Percentiles rank a stretch among this genome's conserved stretches.
Evolutionary conservation across 352 stramenopile species (phyloP).

Genomic region (Pythium sp.): DNA sequence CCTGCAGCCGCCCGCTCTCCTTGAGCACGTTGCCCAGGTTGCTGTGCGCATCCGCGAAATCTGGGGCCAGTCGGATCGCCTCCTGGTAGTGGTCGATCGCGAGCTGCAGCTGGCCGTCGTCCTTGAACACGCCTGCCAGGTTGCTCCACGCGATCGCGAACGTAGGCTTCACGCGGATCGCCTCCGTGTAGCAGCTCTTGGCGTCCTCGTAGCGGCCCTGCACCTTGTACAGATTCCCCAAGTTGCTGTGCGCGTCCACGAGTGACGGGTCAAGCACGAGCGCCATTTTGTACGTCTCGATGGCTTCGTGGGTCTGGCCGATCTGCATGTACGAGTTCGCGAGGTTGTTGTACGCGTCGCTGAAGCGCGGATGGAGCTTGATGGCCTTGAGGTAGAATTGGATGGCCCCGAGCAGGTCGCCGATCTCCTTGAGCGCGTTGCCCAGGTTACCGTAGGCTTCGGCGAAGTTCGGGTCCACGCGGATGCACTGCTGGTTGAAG

Average conservation of each 20-base stretch:
- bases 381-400: slow-evolving; percentile 94
- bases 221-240: slow-evolving; percentile 93
- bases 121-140: slow-evolving; percentile 89
- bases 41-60: slow-evolving; percentile 85
- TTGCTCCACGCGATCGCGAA: slow-evolving; percentile 94
- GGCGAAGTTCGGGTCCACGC: slow-evolving; percentile 89
- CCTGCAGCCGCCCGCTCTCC: slow-evolving; percentile 60
- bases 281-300: slow-evolving; percentile 94
- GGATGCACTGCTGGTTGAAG: slow-evolving; percentile 95
- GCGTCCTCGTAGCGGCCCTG: slow-evolving; percentile 84
- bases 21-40: slow-evolving; percentile 87
- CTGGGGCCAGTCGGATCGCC: slow-evolving; percentile 74
- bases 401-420: slow-evolving; percentile 85
- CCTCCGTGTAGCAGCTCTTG: slow-evolving; percentile 89
- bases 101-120: slow-evolving; percentile 76
- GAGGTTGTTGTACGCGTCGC: slow-evolving; percentile 92
- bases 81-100: slow-evolving; percentile 87
- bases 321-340: slow-evolving; percentile 91
- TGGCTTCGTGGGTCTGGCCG: slow-evolving; percentile 83
- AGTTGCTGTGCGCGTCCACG: slow-evolving; percentile 92
- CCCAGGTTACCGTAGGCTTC: slow-evolving; percentile 93
- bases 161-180: slow-evolving; percentile 84
- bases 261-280: slow-evolving; percentile 85
- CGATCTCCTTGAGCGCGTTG: slow-evolving; percentile 94
- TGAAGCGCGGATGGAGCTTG: slow-evolving; percentile 89